Evolutionary conservation across 129 eudicot species (phyloP).

Genomic region (Flaveria brownii): DNA sequence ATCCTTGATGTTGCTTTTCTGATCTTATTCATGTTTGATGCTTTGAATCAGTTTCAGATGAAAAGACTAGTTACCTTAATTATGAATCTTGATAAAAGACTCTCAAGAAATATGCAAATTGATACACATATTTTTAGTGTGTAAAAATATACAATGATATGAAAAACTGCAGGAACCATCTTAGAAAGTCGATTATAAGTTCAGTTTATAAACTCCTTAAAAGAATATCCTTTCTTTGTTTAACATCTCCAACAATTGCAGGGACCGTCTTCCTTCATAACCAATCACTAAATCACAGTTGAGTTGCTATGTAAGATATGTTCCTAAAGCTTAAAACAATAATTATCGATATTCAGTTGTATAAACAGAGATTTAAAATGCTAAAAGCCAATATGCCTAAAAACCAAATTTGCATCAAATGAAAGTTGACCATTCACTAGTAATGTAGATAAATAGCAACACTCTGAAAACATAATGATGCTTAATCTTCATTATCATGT

Average conservation of each 20-base stretch:
- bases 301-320: not conserved
- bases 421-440: not conserved
- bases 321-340: not conserved
- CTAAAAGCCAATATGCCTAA: not conserved
- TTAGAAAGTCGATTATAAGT: too few relatives aligned
- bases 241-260: too few relatives aligned
- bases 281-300: too few relatives aligned
- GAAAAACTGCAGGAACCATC: too few relatives aligned
- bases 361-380: not conserved
- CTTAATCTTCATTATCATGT: constrained; percentile 39
- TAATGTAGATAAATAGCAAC: not conserved
- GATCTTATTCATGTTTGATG: not conserved
- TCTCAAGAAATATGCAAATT: not conserved
- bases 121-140: too few relatives aligned
- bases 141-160: too few relatives aligned
- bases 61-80: not conserved
- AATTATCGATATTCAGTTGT: not conserved
- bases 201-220: too few relatives aligned
- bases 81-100: not conserved
- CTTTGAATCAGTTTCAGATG: not conserved
- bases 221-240: too few relatives aligned
- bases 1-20: not conserved
- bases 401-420: constrained; percentile 1
- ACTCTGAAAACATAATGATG: not conserved
- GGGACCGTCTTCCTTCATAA: too few relatives aligned